Evolutionary conservation across 306 rosid species (phyloP), one percentile per base, ranked within the genome.

Genomic region (Crotalaria pallida): DNA sequence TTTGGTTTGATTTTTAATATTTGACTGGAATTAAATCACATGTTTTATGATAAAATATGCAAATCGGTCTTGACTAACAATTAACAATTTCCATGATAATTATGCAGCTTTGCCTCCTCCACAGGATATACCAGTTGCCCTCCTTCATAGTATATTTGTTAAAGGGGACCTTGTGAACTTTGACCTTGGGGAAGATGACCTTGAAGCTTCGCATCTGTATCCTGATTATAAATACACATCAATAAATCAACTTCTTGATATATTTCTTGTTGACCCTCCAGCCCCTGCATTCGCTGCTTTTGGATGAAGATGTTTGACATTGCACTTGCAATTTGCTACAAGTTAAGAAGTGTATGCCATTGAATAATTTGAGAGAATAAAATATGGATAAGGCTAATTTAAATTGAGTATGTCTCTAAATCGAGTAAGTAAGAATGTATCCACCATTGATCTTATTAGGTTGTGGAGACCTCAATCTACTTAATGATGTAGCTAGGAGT

Each of bases 51-150:
- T 16, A 65, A 44, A 43, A 6, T 67, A 33, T 63, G n/a, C 3
- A 36, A 68, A 7, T 24, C 4, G 2, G 0, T 1, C 5, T 10
- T 40, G 29, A 24, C 19, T 10, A 41, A 16, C 36, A 51, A 10
- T 50, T 51, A 36, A 6, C 0, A 2, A 0, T 50, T 17, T 55
- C 10, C 1, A 13, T 41, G 60, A 5, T 79, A 51, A n/a, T n/a
- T n/a, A 0, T 79, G 79, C 75, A 83, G 84, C 24, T 18, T 44
- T 73, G 34, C 82, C 87, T 11, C n/a, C 65, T 31, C 87, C 84
- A 52, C 7, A 80, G 0, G 47, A 73, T 49, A 77, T 84, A 21
- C 83, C 69, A 53, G 5, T 80, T 18, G 69, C 84, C 2, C 73
- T 84, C 8, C 10, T 84, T 24, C 82, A 80, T 18, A 65, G 84